A percentile compares a stretch with the other conserved stretches of the same genome.
These are phyloP conservation scores for Kodamaea alishanica DNA, from an alignment of 1,139 yeast genomes.

Conservation along the genomic window DNA sequence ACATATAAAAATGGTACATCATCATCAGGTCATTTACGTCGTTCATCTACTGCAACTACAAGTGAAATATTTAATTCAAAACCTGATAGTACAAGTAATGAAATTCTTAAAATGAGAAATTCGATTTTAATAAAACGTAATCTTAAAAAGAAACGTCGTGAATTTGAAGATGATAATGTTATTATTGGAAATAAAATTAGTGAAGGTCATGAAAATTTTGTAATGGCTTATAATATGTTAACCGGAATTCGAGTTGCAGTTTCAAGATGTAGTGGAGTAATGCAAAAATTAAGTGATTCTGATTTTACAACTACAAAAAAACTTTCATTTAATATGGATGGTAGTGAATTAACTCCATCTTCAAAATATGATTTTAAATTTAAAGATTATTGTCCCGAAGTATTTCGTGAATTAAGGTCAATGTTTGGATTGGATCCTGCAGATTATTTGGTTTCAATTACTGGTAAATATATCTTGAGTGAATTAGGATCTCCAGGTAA, in stretches of 20 bases:
- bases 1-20: conserved; percentile 10
- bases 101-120: conserved; percentile 42
- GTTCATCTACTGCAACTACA: conserved; percentile 6
- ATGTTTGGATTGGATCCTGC: conserved; percentile 91
- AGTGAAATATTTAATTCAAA: conserved; percentile 9
- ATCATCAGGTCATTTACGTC: conserved; percentile 10
- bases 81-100: conserved; percentile 30
- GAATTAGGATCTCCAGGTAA: conserved; percentile 97
- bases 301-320: conserved; percentile 75
- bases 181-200: conserved; percentile 78
- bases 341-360: conserved; percentile 87
- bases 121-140: conserved; percentile 43
- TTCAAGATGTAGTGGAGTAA: conserved; percentile 83
- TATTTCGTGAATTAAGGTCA: conserved; percentile 78
- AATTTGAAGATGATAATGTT: conserved; percentile 59
- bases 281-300: conserved; percentile 63
- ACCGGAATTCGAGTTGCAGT: conserved; percentile 97
- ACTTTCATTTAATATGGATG: conserved; percentile 81
- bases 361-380: conserved; percentile 94
- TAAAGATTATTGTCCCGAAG: conserved; percentile 94
- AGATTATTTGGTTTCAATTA: conserved; percentile 86
- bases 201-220: conserved; percentile 91
- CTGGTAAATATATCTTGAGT: conserved; percentile 87
- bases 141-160: conserved; percentile 36
- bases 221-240: conserved; percentile 94